A percentile compares a stretch with the other conserved stretches of the same genome.
phyloP scores from a whole-genome alignment of 306 rosid species.

The Lathyrus oleraceus region DNA sequence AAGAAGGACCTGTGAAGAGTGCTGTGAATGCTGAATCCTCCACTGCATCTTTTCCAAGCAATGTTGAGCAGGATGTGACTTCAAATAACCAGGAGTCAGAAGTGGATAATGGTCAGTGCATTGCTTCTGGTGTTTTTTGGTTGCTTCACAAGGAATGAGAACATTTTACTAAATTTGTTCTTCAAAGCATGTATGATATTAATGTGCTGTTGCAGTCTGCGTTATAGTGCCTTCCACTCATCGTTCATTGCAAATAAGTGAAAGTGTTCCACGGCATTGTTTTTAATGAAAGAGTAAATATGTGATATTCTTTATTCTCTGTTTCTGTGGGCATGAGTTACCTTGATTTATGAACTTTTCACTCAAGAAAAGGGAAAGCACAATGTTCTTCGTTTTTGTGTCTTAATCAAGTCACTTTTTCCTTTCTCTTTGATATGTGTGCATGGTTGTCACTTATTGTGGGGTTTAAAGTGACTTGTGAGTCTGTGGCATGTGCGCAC shows the following conservation, averaged over 20 bases:
- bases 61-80: constrained; percentile 51
- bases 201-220: constrained; percentile 28
- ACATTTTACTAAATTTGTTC: constrained; percentile 4
- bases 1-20: constrained; percentile 61
- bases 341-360: constrained; percentile 12
- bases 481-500: background rate
- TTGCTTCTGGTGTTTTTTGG: constrained; percentile 19
- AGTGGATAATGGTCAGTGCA: constrained; percentile 60
- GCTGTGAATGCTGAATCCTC: constrained; percentile 67
- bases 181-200: constrained; percentile 14
- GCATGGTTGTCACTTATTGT: background rate
- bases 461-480: constrained; percentile 4
- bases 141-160: background rate
- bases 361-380: background rate
- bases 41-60: constrained; percentile 56
- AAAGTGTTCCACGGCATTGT: background rate
- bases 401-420: background rate
- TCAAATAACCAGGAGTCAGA: constrained; percentile 49
- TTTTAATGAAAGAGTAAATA: background rate
- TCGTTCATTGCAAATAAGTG: constrained; percentile 7
- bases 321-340: background rate
- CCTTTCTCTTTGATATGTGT: background rate
- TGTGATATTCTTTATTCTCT: constrained; percentile 1
- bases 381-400: constrained; percentile 1
- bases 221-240: constrained; percentile 18